Evolutionary conservation across 2,329 filamentous ascomycete species (phyloP).

Genomic region (Penicillium brasilianum): DNA sequence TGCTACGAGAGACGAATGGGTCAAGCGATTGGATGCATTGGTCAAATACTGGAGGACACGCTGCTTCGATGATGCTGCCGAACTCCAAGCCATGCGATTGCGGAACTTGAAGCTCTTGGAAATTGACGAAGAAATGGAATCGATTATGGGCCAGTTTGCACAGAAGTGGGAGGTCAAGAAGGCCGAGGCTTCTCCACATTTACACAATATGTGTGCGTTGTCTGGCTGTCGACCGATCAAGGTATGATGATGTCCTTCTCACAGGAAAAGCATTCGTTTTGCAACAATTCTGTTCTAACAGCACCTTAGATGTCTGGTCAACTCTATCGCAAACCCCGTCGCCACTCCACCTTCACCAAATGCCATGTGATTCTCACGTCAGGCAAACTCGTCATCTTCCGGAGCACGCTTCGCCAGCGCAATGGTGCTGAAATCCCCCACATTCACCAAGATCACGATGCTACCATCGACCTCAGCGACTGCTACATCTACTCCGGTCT

Average conservation of each 20-base stretch:
- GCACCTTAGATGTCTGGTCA: constrained; percentile 58
- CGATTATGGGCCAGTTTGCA: constrained; percentile 68
- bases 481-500: constrained; percentile 71
- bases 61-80: constrained; percentile 59
- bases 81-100: constrained; percentile 62
- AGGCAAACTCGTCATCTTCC: constrained; percentile 67
- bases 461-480: constrained; percentile 63
- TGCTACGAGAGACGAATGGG: constrained; percentile 65
- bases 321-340: constrained; percentile 67
- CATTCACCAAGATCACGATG: constrained; percentile 66
- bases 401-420: constrained; percentile 60
- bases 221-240: constrained; percentile 65
- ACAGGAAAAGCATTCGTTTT: background rate
- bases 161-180: constrained; percentile 71
- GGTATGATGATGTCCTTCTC: background rate
- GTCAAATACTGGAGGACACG: constrained; percentile 67
- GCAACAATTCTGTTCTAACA: background rate
- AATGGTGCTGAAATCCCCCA: constrained; percentile 63
- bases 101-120: constrained; percentile 64
- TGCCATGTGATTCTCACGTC: constrained; percentile 65
- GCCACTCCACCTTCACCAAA: constrained; percentile 65
- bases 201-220: constrained; percentile 73
- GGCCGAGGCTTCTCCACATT: constrained; percentile 64
- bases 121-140: constrained; percentile 70
- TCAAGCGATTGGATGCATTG: constrained; percentile 61